Evolutionary conservation across 176 grass and related monocot species (phyloP).

Genomic region (Avena atlantica): DNA sequence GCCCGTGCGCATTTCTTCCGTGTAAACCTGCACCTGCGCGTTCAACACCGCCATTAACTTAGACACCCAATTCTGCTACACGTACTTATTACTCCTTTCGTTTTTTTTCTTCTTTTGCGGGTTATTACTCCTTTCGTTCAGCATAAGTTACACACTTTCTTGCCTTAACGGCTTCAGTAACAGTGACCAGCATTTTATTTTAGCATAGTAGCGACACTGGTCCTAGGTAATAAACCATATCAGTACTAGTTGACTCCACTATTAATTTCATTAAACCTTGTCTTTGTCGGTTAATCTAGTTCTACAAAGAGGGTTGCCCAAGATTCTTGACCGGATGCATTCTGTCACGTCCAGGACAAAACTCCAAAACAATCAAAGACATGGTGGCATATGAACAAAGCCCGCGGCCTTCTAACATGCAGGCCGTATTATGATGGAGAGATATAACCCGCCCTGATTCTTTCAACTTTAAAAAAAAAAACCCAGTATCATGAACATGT

Average conservation of each 20-base stretch:
- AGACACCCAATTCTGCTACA: neutral
- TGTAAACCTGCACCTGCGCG: neutral
- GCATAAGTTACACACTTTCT: neutral
- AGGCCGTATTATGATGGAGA: neutral
- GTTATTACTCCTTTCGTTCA: too few relatives aligned
- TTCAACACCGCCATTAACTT: neutral
- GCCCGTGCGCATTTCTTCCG: neutral
- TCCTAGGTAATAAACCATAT: neutral
- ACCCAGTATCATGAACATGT: neutral
- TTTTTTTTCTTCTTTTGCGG: neutral
- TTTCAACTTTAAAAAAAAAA: neutral
- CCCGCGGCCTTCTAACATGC: neutral
- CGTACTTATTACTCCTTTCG: neutral
- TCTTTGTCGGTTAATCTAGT: neutral
- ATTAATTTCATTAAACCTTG: neutral
- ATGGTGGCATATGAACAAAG: neutral
- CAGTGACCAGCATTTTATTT: too few relatives aligned
- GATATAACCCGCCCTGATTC: too few relatives aligned
- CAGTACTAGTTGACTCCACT: neutral
- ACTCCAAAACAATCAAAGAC: neutral
- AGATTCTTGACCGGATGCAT: neutral
- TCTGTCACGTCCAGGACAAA: neutral
- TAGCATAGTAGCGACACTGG: neutral
- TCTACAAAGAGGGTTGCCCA: neutral
- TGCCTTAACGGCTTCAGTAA: neutral